Percentiles rank a stretch among this genome's conserved stretches.
These are phyloP conservation scores for Smittium culicis DNA, from an alignment of 371 early-diverging fungal species.

Conservation along the genomic window DNA sequence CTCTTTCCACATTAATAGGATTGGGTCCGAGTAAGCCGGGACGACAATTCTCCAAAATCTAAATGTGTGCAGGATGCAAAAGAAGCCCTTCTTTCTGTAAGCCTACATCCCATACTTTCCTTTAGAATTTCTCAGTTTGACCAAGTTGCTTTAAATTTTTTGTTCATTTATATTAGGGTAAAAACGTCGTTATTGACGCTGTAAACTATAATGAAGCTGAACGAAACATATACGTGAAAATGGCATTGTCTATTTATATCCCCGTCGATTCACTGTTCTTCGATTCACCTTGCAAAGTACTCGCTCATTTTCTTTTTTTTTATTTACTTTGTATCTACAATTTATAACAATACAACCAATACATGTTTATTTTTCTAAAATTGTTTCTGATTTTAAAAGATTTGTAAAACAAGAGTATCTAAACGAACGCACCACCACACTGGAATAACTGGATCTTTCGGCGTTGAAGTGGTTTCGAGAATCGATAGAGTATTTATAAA, in stretches of 20 bases:
- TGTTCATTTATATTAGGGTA: conserved; percentile 20
- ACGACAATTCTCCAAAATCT: conserved; percentile 48
- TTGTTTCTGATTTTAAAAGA: conserved; percentile 4
- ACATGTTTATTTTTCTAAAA: neutral
- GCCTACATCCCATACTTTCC: too few species aligned
- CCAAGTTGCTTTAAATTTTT: too few species aligned
- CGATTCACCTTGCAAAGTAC: conserved; percentile 36
- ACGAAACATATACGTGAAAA: conserved; percentile 50
- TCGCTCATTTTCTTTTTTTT: too few species aligned
- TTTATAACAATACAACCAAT: conserved; percentile 16
- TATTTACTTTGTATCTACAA: too few species aligned
- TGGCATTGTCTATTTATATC: conserved; percentile 41
- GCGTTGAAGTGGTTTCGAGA: conserved; percentile 40
- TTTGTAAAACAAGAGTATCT: conserved; percentile 44
- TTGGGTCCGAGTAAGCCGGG: conserved; percentile 49
- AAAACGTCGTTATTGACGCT: conserved; percentile 56
- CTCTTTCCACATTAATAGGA: too few species aligned
- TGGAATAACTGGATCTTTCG: conserved; percentile 48
- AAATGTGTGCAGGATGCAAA: conserved; percentile 44
- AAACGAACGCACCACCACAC: conserved; percentile 52
- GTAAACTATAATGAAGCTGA: conserved; percentile 62
- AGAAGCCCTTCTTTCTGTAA: conserved; percentile 20
- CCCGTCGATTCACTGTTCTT: conserved; percentile 56
- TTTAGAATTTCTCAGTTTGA: too few species aligned
- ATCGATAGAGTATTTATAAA: conserved; percentile 44